Percentiles rank a stretch among this genome's conserved stretches.
Conservation (phyloP, 2,329 filamentous ascomycete species). For the Alternaria hordeiaustralica region DNA sequence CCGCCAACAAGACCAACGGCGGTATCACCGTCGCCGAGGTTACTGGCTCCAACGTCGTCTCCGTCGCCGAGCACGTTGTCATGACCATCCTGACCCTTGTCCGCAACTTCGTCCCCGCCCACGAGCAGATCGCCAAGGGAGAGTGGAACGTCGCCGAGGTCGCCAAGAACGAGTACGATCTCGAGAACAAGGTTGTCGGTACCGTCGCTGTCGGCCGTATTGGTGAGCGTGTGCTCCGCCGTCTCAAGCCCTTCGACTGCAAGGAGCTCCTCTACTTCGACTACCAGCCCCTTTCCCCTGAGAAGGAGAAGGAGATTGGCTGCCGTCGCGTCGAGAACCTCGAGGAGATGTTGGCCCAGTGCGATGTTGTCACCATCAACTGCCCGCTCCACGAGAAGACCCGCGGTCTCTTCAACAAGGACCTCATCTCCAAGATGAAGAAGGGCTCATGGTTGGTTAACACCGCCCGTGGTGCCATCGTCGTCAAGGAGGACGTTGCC, state of each 20-base stretch:
- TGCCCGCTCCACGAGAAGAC: conserved; percentile 99
- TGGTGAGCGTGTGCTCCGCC: conserved; percentile 94
- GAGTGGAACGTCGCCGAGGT: conserved; percentile 96
- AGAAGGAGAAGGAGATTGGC: conserved; percentile 94
- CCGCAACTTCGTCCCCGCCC: conserved; percentile 97
- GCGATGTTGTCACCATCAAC: conserved; percentile 99
- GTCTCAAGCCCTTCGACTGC: conserved; percentile 98
- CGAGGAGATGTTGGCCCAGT: conserved; percentile 93
- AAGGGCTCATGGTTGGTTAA: conserved; percentile 96
- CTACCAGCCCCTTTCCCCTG: conserved; percentile 89
- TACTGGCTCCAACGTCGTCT: conserved; percentile 97
- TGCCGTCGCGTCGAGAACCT: conserved; percentile 86
- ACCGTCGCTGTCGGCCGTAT: conserved; percentile 98
- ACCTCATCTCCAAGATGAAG: conserved; percentile 99
- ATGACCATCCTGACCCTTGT: conserved; percentile 98
- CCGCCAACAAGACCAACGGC: conserved; percentile 97
- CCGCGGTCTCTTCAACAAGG: conserved; percentile 96
- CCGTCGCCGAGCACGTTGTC: conserved; percentile 97
- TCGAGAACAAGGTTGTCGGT: conserved; percentile 96
- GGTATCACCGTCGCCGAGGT: conserved; percentile 97
- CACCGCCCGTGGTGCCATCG: conserved; percentile 97
- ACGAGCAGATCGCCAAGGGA: conserved; percentile 87
- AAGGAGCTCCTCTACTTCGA: conserved; percentile 99
- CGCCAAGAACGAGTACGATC: conserved; percentile 97
- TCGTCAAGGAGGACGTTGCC: conserved; percentile 98